Percentiles rank a stretch among this genome's conserved stretches.
These are phyloP conservation scores for Ephemerocybe angulata DNA, from an alignment of 768 basidiomycete species.

Conservation along the genomic window DNA sequence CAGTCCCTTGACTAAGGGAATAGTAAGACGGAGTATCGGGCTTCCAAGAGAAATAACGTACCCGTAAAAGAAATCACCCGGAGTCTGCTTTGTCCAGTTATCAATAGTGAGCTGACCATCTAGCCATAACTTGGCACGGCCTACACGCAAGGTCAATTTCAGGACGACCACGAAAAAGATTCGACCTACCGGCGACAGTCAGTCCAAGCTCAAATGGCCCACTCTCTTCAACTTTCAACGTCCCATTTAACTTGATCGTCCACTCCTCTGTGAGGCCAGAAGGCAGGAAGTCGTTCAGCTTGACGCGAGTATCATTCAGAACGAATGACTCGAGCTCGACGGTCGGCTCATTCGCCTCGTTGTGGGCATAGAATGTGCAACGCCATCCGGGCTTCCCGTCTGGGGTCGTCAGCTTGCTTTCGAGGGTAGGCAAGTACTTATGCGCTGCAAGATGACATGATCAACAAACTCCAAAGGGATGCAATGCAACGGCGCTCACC, in stretches of 20 bases:
- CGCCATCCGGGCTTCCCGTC: constrained; percentile 58
- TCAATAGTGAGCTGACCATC: constrained; percentile 58
- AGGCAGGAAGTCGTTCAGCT: constrained; percentile 66
- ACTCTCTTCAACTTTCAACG: constrained; percentile 45
- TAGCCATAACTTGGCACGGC: constrained; percentile 62
- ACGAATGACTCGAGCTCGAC: constrained; percentile 44
- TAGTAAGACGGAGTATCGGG: not conserved
- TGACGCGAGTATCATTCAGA: constrained; percentile 57
- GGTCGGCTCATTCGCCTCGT: constrained; percentile 42
- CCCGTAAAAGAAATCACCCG: constrained; percentile 70
- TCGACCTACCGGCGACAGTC: constrained; percentile 47
- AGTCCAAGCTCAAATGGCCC: constrained; percentile 57
- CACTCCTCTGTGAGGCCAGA: constrained; percentile 48
- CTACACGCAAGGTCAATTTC: constrained; percentile 19
- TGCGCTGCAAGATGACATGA: constrained; percentile 39
- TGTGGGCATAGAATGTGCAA: constrained; percentile 60
- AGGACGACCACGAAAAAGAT: not conserved
- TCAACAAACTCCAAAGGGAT: not conserved
- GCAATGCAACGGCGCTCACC: constrained; percentile 37
- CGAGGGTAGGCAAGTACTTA: constrained; percentile 69
- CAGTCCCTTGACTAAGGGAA: constrained; percentile 50
- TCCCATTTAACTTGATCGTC: constrained; percentile 55
- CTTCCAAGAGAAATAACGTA: constrained; percentile 21
- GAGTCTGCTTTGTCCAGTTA: constrained; percentile 67
- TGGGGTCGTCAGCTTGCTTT: constrained; percentile 50